Conservation (phyloP, 129 eudicot genomes). For the Gnaphalium uliginosum region DNA sequence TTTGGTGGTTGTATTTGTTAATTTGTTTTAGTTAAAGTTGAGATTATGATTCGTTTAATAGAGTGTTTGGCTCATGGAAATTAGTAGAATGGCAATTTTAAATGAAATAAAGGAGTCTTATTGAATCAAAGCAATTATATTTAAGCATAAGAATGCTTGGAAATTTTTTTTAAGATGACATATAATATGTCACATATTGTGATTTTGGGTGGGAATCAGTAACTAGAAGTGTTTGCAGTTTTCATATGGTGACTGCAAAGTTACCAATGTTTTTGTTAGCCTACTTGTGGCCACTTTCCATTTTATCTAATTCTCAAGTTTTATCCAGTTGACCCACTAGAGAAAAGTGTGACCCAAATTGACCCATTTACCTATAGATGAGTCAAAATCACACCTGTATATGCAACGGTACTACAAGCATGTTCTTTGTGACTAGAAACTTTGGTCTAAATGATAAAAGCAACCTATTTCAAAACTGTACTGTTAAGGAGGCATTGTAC, state of each 20-base stretch:
- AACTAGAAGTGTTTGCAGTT: background rate
- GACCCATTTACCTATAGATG: background rate
- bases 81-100: background rate
- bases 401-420: background rate
- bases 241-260: background rate
- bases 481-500: no score
- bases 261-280: background rate
- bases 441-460: background rate
- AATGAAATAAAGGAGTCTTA: background rate
- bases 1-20: background rate
- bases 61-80: background rate
- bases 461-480: background rate
- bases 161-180: no score
- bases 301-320: background rate
- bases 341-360: background rate
- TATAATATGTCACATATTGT: background rate
- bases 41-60: background rate
- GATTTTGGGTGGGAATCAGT: background rate
- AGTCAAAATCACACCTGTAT: background rate
- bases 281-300: background rate
- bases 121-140: background rate
- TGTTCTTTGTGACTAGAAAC: background rate
- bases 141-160: background rate
- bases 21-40: background rate
- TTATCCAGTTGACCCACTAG: background rate